A percentile compares a stretch with the other conserved stretches of the same genome.
Conservation (phyloP, 306 rosid species). For the Bauhinia variegata region DNA sequence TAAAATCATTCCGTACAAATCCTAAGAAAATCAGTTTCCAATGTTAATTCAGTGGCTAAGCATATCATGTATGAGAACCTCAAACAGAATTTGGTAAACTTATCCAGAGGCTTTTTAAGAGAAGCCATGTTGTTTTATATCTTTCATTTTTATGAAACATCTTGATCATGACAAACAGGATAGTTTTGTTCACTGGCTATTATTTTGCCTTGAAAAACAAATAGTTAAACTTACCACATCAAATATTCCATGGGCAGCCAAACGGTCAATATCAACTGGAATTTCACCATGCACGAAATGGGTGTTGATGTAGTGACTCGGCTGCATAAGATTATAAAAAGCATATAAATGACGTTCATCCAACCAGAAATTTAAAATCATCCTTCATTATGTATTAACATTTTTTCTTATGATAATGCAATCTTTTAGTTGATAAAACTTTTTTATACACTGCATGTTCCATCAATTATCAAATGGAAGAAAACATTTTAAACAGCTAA, state of each 20-base stretch:
- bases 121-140: not conserved
- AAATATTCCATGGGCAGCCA: constrained; percentile 76
- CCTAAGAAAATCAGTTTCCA: constrained; percentile 10
- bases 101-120: constrained; percentile 12
- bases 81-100: constrained; percentile 16
- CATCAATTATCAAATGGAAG: constrained; percentile 9
- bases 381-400: not conserved
- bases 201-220: constrained; percentile 21
- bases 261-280: constrained; percentile 57
- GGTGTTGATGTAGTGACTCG: constrained; percentile 71
- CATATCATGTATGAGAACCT: not conserved
- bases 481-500: not conserved
- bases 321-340: constrained; percentile 54
- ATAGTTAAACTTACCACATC: constrained; percentile 70
- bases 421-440: constrained; percentile 2
- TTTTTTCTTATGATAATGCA: constrained; percentile 1
- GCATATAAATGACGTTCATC: constrained; percentile 15
- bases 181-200: not conserved
- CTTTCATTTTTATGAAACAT: not conserved
- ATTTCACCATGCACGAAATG: constrained; percentile 73
- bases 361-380: not conserved
- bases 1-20: too few species aligned
- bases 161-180: constrained; percentile 19
- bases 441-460: constrained; percentile 2
- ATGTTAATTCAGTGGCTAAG: not conserved